These are phyloP conservation scores for Ormosia emarginata DNA, from an alignment of 306 rosid species.

Conservation along the genomic window DNA sequence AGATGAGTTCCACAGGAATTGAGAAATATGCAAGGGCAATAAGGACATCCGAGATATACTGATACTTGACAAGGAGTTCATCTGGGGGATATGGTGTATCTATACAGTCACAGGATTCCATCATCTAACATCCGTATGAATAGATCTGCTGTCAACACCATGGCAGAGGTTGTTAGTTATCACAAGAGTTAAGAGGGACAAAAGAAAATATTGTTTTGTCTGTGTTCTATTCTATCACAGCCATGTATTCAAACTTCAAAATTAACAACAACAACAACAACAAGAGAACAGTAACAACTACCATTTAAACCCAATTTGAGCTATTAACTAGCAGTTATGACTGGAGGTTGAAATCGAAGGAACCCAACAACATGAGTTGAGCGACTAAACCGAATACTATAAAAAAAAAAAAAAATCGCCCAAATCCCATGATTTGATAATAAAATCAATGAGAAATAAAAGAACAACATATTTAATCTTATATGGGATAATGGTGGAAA, in stretches of 20 bases:
- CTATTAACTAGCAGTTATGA: not conserved
- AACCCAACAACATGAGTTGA: not conserved
- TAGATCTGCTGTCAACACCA: conserved; percentile 53
- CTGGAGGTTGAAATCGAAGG: not conserved
- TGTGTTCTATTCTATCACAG: not conserved
- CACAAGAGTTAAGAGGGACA: not conserved
- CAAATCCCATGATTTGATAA: not conserved
- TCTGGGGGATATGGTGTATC: conserved; percentile 79
- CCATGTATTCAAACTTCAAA: not conserved
- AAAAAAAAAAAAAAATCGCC: not conserved
- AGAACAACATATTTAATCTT: not conserved
- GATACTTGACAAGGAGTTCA: conserved; percentile 92
- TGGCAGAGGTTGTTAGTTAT: not conserved
- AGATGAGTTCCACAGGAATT: conserved; percentile 87
- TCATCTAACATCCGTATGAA: conserved; percentile 23
- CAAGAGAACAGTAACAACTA: not conserved
- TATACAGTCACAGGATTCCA: conserved; percentile 87
- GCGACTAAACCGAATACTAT: not conserved
- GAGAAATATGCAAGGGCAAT: conserved; percentile 94
- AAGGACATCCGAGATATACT: conserved; percentile 78
- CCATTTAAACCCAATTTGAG: conserved; percentile 3
- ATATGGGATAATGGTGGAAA: not conserved
- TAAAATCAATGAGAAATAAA: not conserved
- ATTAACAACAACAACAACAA: not conserved
- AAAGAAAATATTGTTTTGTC: not conserved